Evolutionary conservation across 441 rosid genomes (phyloP).

Genomic region (Hypseocharis bilobata): DNA sequence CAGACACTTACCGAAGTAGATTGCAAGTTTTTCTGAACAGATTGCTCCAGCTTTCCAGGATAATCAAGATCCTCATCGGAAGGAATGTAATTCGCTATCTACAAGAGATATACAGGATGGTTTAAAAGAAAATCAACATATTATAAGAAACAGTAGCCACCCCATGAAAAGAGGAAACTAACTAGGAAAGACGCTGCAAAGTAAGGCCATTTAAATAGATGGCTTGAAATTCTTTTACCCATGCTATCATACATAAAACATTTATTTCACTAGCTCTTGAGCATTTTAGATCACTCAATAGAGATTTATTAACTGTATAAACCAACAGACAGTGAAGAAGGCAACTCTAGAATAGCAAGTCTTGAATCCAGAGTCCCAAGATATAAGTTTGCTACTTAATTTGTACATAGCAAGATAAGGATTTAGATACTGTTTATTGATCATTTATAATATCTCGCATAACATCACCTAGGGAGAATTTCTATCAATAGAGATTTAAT

Average conservation of each 20-base stretch:
- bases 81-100: conserved; percentile 85
- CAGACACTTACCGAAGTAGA: conserved; percentile 32
- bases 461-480: too few relatives aligned
- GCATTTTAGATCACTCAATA: too few relatives aligned
- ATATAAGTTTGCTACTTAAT: neutral
- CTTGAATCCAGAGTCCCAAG: too few relatives aligned
- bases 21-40: conserved; percentile 42
- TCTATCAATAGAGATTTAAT: too few relatives aligned
- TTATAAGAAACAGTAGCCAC: conserved; percentile 9
- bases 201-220: neutral
- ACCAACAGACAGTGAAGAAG: too few relatives aligned
- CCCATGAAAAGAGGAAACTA: neutral
- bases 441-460: conserved; percentile 2
- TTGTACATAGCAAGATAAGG: neutral
- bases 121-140: conserved; percentile 11
- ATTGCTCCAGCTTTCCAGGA: conserved; percentile 74
- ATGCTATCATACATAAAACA: too few relatives aligned
- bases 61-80: conserved; percentile 73
- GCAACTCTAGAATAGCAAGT: too few relatives aligned
- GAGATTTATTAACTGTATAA: too few relatives aligned
- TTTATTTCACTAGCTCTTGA: too few relatives aligned
- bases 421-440: neutral
- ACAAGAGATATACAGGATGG: conserved; percentile 26
- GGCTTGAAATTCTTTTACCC: neutral
- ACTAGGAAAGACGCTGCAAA: neutral